Evolutionary conservation across 805 yeast genomes (phyloP).

Genomic region (Kuraishia borneana): DNA sequence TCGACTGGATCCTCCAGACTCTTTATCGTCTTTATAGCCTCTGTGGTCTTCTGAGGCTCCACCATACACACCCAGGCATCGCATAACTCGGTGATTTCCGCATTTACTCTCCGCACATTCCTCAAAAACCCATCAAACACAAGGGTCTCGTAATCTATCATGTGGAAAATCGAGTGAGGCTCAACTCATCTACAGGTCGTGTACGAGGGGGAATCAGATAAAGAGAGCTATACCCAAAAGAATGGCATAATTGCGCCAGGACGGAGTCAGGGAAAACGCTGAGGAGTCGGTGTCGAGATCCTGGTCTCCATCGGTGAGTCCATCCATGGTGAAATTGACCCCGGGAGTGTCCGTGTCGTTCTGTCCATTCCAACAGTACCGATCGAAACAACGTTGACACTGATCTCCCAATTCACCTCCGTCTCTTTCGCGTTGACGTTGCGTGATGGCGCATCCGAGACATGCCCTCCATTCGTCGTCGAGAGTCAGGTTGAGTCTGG

Average conservation of each 20-base stretch:
- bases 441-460: slow-evolving; percentile 73
- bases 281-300: not conserved
- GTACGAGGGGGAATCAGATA: no score
- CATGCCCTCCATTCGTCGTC: slow-evolving; percentile 65
- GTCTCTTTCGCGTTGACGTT: slow-evolving; percentile 65
- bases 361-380: slow-evolving; percentile 49
- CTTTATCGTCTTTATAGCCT: slow-evolving; percentile 14
- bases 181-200: no score
- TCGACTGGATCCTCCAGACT: slow-evolving; percentile 15
- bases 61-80: no score
- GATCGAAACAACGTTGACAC: slow-evolving; percentile 59
- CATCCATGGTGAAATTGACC: slow-evolving; percentile 28
- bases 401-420: slow-evolving; percentile 52
- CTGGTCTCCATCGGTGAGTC: slow-evolving; percentile 19
- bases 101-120: slow-evolving; percentile 26
- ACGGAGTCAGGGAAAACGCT: no score
- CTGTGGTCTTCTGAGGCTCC: slow-evolving; percentile 16
- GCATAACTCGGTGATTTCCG: slow-evolving; percentile 31
- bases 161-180: no score
- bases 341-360: slow-evolving; percentile 7
- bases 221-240: no score
- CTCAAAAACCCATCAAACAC: slow-evolving; percentile 25
- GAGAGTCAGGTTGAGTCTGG: slow-evolving; percentile 55
- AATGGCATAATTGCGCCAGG: no score
- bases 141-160: slow-evolving; percentile 31